Base-by-base conservation (phyloP, 2,329 filamentous ascomycete genomes). In the Stachybotrys chlorohalonatus region DNA sequence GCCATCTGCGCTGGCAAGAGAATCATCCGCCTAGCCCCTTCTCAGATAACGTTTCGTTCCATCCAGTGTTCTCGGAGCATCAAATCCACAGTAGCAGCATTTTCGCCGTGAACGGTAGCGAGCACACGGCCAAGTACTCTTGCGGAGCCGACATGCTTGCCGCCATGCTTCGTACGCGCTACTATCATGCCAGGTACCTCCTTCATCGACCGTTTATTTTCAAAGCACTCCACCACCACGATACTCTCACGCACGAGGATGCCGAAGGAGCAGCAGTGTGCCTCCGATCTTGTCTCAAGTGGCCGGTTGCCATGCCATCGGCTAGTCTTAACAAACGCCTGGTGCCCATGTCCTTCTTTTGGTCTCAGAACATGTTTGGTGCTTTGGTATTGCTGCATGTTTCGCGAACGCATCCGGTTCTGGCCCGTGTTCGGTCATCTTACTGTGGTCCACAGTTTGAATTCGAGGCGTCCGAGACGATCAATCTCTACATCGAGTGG, bases 281-380 rank as follows among this genome's bases (percentile, higher is more conserved):
- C 58, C 73, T 85, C 15, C 73, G 78, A 59, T 74, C 79, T 1
- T 78, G 75, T n/a, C 68, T 85, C 13, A 73, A 78, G 54, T 86
- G 83, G 83, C 82, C 83, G 1, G 71, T 85, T 30, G 73, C 76
- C 24, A 75, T 84, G 68, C 77, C 79, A 7, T 82, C 82, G 0
- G 74, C 78, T 1, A 78, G 77, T 57, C 71, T 76, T 53, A 77
- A 77, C 63, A 86, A 85, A 66, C 70, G 82, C 42, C 71, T 85
- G 6, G 68, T 85, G 1, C 82, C 82, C 1, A 77, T 79, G 54
- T 61, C 81, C 1, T 85, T 83, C 62, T 80, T 82, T 53, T 85
- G 82, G 78, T 81, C 80, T 8, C 81, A 85, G 59, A 83, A 83
- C 56, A 73, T 85, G 47, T 72, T 85, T 49, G 78, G 78, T 4